phyloP scores from a whole-genome alignment of 208 protist genomes.

The Trichomonas tenax region DNA sequence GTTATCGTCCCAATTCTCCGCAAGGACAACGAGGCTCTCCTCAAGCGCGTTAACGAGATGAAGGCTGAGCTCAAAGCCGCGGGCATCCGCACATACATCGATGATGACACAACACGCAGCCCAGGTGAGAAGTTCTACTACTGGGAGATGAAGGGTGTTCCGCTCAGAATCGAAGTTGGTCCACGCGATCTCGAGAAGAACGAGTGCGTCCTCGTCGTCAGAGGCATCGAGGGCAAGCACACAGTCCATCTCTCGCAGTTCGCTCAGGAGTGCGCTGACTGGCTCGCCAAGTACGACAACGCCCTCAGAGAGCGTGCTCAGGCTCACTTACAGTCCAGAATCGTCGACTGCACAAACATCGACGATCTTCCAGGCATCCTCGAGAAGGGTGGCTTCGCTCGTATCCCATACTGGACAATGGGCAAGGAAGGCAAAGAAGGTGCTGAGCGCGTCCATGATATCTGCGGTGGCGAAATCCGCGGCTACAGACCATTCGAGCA shows the following conservation, averaged over 20 bases:
- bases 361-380: constrained; percentile 11
- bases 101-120: not conserved
- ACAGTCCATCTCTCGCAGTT: not conserved
- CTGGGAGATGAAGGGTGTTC: constrained; percentile 49
- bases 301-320: constrained; percentile 24
- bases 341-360: not conserved
- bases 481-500: constrained; percentile 32
- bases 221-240: constrained; percentile 36
- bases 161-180: constrained; percentile 43
- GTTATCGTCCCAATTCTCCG: not conserved
- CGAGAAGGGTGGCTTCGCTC: constrained; percentile 28
- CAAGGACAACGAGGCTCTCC: not conserved
- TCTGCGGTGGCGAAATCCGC: constrained; percentile 34
- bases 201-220: constrained; percentile 26
- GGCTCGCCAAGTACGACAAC: not conserved
- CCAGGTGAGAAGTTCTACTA: constrained; percentile 44
- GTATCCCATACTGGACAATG: constrained; percentile 40
- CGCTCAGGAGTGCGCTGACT: constrained; percentile 27
- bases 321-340: not conserved
- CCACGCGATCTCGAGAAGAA: constrained; percentile 30
- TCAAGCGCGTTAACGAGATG: constrained; percentile 27
- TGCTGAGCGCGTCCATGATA: constrained; percentile 31
- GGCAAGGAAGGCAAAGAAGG: constrained; percentile 30
- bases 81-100: constrained; percentile 28
- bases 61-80: not conserved